Base-by-base conservation (phyloP, 2,329 filamentous ascomycete species). In the Metarhizium rileyi region DNA sequence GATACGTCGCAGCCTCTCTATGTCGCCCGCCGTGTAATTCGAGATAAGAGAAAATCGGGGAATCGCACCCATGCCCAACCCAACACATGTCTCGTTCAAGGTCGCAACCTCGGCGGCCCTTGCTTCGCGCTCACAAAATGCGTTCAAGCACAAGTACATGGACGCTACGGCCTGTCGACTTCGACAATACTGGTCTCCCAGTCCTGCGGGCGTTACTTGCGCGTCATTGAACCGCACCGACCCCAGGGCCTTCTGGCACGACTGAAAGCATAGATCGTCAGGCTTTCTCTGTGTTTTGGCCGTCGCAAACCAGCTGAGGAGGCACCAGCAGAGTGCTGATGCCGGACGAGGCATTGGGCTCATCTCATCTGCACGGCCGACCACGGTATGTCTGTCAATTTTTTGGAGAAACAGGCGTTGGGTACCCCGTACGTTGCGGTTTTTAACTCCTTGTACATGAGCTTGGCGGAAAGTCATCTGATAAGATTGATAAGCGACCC, bases 1-100 rank as follows among this genome's bases (percentile, higher is more conserved):
- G 4, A 72, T 49, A 27, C 63, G 61, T 5, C 53, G 56, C 35
- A 71, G 50, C 0, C 44, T 47, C 4, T 55, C 55, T 5, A 70
- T 58, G 6, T 65, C 66, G 1, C 63, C 64, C 1, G 59, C 55
- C 0, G 64, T 66, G 49, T 67, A 73, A 9, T 59, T 63, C 1
- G 66, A 57, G 2, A 70, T 52, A 3, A 70, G 53, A 7, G 60
- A 59, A 20, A 66, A 62, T 0, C 66, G 54, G 23, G 69, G 69
- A 25, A 72, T 58, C 20, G 61, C 42, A 1, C 53, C 48, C 18
- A 55, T 53, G 8, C 53, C 52, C 38, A 52, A 47, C 8, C 51
- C 48, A 12, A 50, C 47, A 52, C 71, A 74, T 5, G 66, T 70
- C 22, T 59, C 50, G 49, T 70, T 70, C 45, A 70, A 52, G 8